These are phyloP conservation scores for Saccharum hybrid DNA, from an alignment of 202 grass and related monocot species.

Conservation along the genomic window DNA sequence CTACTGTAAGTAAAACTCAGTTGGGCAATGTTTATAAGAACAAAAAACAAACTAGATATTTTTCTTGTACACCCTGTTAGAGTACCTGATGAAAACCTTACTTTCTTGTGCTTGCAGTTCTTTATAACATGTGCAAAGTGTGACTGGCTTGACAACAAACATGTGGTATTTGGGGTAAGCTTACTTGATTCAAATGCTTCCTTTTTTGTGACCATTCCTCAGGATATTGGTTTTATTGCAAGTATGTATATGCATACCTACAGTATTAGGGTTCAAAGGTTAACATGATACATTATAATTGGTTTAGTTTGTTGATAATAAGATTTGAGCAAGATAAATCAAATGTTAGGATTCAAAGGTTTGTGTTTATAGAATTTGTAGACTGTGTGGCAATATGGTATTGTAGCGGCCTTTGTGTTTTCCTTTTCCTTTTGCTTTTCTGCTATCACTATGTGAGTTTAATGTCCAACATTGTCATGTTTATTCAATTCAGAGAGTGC, in stretches of 20 bases:
- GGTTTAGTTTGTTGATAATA: slow-evolving; percentile 1
- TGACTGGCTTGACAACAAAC: slow-evolving; percentile 99
- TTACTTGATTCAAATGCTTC: slow-evolving; percentile 1
- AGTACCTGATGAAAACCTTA: slow-evolving; percentile 28
- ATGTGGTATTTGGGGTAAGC: slow-evolving; percentile 95
- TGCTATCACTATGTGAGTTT: background rate
- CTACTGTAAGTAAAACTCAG: background rate
- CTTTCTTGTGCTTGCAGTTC: slow-evolving; percentile 74
- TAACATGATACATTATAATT: background rate
- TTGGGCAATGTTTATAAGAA: background rate
- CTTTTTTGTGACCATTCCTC: background rate
- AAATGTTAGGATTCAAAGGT: background rate
- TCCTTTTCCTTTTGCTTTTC: background rate
- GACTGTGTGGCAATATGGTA: background rate
- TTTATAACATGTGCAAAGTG: slow-evolving; percentile 98
- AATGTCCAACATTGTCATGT: background rate
- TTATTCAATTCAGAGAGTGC: slow-evolving; percentile 65
- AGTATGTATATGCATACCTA: background rate
- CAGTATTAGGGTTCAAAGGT: background rate
- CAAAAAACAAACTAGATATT: background rate
- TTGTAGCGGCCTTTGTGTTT: background rate
- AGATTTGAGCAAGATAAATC: background rate
- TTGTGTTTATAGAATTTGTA: slow-evolving; percentile 2
- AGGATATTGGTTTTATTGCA: background rate
- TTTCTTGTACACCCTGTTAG: background rate